Evolutionary conservation across 768 basidiomycete genomes (phyloP).

Genomic region (Harrya chromipes): DNA sequence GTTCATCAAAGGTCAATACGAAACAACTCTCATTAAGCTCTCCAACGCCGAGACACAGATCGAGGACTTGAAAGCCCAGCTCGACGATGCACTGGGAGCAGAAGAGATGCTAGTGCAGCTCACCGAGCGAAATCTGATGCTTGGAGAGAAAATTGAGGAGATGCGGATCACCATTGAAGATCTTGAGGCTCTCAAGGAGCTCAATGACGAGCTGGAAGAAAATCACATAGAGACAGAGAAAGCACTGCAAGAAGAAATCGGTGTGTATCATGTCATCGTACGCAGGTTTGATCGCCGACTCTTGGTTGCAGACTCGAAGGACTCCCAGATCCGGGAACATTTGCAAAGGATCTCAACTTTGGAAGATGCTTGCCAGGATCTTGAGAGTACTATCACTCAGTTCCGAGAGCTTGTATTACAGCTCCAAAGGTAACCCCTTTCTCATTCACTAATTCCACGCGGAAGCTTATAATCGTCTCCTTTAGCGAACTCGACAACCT

Average conservation of each 20-base stretch:
- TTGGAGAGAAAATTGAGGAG: conserved; percentile 98
- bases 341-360: conserved; percentile 59
- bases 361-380: conserved; percentile 79
- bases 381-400: conserved; percentile 83
- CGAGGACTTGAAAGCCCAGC: conserved; percentile 89
- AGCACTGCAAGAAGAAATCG: conserved; percentile 83
- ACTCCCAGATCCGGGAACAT: conserved; percentile 67
- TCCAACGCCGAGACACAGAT: conserved; percentile 88
- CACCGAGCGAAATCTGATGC: conserved; percentile 88
- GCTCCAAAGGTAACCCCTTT: conserved; percentile 62
- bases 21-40: conserved; percentile 74
- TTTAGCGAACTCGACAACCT: conserved; percentile 83
- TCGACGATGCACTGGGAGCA: conserved; percentile 92
- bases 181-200: conserved; percentile 91
- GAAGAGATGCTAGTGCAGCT: conserved; percentile 96
- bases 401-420: conserved; percentile 90
- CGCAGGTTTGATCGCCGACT: not conserved
- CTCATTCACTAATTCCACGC: not conserved
- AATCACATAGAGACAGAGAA: conserved; percentile 94
- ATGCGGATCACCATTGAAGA: conserved; percentile 97
- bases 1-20: conserved; percentile 61
- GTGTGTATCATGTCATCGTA: conserved; percentile 40
- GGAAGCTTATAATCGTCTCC: conserved; percentile 9
- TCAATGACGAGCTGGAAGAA: conserved; percentile 96
- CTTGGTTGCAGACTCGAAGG: conserved; percentile 58